These are phyloP conservation scores for Anacardium occidentale DNA, from an alignment of 345 rosid genomes.

Conservation along the genomic window DNA sequence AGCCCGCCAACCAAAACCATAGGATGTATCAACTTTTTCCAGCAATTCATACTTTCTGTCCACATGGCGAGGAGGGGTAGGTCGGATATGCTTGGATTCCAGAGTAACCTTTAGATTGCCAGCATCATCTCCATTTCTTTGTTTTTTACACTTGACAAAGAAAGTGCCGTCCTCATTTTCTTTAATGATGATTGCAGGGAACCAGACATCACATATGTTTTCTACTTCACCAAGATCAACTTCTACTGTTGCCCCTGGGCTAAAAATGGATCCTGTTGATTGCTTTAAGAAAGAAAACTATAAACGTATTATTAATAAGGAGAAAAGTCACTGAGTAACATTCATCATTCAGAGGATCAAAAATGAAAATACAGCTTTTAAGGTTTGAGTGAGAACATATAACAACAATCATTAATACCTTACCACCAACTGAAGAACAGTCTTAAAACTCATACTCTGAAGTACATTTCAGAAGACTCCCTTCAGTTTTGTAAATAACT, in stretches of 20 bases:
- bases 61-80: conserved; percentile 37
- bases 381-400: background rate
- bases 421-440: background rate
- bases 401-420: background rate
- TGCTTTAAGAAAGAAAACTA: conserved; percentile 39
- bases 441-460: background rate
- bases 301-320: conserved; percentile 26
- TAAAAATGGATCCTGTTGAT: conserved; percentile 38
- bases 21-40: conserved; percentile 54
- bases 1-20: conserved; percentile 52
- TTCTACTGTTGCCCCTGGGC: conserved; percentile 56
- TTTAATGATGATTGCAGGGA: conserved; percentile 52
- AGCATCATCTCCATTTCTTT: conserved; percentile 28
- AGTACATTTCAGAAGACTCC: background rate
- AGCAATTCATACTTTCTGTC: conserved; percentile 41
- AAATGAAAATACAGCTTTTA: background rate
- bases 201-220: conserved; percentile 45
- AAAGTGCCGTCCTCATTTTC: conserved; percentile 38
- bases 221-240: conserved; percentile 32
- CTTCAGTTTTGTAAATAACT: background rate
- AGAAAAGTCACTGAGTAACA: conserved; percentile 2
- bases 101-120: conserved; percentile 19
- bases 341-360: background rate
- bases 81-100: conserved; percentile 40
- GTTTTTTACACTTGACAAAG: conserved; percentile 41